phyloP scores from a whole-genome alignment of 768 basidiomycete genomes.

The Pholiota molesta region DNA sequence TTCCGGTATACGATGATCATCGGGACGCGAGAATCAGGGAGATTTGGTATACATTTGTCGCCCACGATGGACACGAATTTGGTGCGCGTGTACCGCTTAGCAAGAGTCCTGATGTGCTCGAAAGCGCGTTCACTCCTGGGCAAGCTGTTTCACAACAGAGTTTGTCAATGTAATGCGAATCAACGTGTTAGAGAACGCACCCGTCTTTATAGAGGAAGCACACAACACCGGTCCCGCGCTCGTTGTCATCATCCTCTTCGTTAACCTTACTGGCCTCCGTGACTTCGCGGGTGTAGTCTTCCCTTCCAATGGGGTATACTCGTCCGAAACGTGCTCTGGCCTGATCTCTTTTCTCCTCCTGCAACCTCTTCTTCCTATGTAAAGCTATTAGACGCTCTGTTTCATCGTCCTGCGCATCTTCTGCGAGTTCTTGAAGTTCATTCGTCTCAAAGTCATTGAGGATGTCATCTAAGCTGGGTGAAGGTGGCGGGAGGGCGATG shows the following conservation, averaged over 20 bases:
- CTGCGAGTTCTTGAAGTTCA: conserved; percentile 69
- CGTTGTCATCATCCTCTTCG: conserved; percentile 65
- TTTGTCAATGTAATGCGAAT: too few relatives aligned
- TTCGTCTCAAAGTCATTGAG: conserved; percentile 63
- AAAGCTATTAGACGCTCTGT: conserved; percentile 72
- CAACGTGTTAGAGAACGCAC: too few relatives aligned
- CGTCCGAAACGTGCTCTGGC: conserved; percentile 76
- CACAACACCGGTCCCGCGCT: conserved; percentile 87
- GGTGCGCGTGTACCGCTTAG: conserved; percentile 83
- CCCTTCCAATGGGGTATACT: conserved; percentile 86
- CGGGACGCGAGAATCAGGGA: conserved; percentile 53
- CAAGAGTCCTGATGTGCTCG: conserved; percentile 69
- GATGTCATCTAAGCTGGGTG: conserved; percentile 69
- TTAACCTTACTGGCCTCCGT: conserved; percentile 86
- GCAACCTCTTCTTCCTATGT: conserved; percentile 65
- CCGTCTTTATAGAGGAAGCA: conserved; percentile 96
- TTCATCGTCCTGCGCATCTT: conserved; percentile 78
- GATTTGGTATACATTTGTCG: conserved; percentile 3
- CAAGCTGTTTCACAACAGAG: conserved; percentile 52
- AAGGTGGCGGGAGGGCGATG: conserved; percentile 79
- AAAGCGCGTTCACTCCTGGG: conserved; percentile 79
- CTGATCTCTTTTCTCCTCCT: conserved; percentile 59
- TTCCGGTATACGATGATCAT: conserved; percentile 93
- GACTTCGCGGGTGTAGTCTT: conserved; percentile 94
- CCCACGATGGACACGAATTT: conserved; percentile 97